Evolutionary conservation across 2,329 filamentous ascomycete genomes (phyloP), one percentile per base, ranked within the genome.

Genomic region (Blastomyces emzantsi): DNA sequence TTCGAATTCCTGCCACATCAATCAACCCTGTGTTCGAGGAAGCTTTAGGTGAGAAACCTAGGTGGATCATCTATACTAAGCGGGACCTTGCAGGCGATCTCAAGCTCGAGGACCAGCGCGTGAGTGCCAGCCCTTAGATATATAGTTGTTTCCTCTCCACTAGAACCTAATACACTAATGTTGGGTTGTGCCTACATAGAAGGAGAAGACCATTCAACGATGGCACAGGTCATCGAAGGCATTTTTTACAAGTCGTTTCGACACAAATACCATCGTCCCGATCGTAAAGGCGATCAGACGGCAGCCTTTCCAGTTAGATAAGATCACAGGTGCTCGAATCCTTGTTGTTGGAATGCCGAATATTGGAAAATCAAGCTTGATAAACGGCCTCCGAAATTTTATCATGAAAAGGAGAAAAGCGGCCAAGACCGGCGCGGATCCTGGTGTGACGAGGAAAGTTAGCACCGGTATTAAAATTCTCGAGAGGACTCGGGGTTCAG

Each of bases 341-440:
- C 84, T 99, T 74, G 85, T 97, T 0, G 92, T 97, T 17, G 94
- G 94, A 63, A 97, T 99, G 92, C 94, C 94, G 45, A 99, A 99
- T 73, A 90, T 96, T 0, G 94, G 94, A 45, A 99, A 99, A 77
- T 96, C 90, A 57, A 92, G 92, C 1, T 81, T 99, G n/a, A 85
- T 99, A 52, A 99, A 99, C 75, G 85, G 87, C 19, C 82, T 97
- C 59, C 87, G 94, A 55, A 22, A 33, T 19, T 62, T 36, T 33
- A 80, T 61, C 79, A 81, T 68, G 59, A 81, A 82, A 25, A 56
- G 19, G 33, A 76, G 74, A 64, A 95, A 93, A 73, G 92, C 87
- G 0, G 90, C 92, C 47, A 82, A 80, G 66, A 97, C 92, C 1
- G 94, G 94, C 11, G 87, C 88, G 13, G 87, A 97, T 71, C 92